These are phyloP conservation scores for Euphorbia schlechtendalii DNA, from an alignment of 441 rosid genomes.

Conservation along the genomic window DNA sequence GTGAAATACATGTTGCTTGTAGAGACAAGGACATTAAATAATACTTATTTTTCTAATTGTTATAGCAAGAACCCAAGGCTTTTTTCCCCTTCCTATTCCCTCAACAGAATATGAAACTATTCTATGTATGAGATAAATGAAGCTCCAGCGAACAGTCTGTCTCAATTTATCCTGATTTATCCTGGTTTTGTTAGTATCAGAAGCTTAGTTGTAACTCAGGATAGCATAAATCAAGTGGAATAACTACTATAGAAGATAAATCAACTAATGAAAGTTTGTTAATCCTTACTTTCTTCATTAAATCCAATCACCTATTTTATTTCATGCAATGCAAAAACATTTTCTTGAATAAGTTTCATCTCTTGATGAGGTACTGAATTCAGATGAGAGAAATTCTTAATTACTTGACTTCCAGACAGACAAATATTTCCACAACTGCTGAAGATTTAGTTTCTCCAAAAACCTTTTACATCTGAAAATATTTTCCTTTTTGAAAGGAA, in stretches of 20 bases:
- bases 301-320: not conserved
- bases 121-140: not conserved
- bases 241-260: too few relatives aligned
- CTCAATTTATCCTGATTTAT: not conserved
- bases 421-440: not conserved
- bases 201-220: not conserved
- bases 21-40: not conserved
- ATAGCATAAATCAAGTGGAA: not conserved
- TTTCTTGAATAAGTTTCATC: not conserved
- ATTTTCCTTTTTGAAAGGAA: not conserved
- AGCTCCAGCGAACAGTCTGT: too few relatives aligned
- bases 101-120: not conserved
- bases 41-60: not conserved
- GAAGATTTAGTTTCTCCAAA: not conserved
- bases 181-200: not conserved
- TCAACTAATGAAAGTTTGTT: not conserved
- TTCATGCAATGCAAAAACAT: slow-evolving; percentile 1
- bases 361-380: slow-evolving; percentile 4
- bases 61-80: not conserved
- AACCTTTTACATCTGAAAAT: not conserved
- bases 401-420: not conserved
- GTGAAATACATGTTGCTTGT: not conserved
- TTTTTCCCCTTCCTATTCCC: not conserved
- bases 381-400: not conserved
- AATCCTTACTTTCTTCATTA: not conserved